These are phyloP conservation scores for Chlorella sp. DNA, from an alignment of 139 green algal genomes.

Conservation along the genomic window DNA sequence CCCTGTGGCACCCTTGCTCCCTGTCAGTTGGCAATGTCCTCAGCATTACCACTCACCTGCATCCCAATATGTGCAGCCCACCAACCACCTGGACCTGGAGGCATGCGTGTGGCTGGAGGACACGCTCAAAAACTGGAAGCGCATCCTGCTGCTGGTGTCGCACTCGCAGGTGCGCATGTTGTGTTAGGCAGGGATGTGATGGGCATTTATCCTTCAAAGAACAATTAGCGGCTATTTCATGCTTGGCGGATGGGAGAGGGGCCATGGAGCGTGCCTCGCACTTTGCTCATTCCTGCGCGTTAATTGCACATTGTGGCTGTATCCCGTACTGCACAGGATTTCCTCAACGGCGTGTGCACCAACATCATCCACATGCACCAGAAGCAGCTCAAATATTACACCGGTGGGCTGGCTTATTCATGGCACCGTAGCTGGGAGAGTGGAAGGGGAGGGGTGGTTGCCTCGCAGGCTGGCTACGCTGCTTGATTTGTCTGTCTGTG, in stretches of 20 bases:
- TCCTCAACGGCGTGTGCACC: constrained; percentile 98
- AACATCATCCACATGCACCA: constrained; percentile 96
- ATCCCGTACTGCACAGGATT: constrained; percentile 93
- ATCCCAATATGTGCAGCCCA: too few relatives aligned
- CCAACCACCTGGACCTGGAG: constrained; percentile 71
- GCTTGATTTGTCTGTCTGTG: neutral
- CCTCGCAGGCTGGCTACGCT: too few relatives aligned
- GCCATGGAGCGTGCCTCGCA: too few relatives aligned
- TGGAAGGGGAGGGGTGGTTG: too few relatives aligned
- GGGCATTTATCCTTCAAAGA: too few relatives aligned
- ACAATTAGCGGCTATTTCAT: too few relatives aligned
- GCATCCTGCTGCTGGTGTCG: constrained; percentile 91
- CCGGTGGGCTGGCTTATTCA: constrained; percentile 53
- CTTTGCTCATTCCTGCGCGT: too few relatives aligned
- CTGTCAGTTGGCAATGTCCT: too few relatives aligned
- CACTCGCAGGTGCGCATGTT: constrained; percentile 65
- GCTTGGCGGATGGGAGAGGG: too few relatives aligned
- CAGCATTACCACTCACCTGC: too few relatives aligned
- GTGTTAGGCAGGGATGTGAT: neutral
- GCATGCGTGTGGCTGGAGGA: constrained; percentile 98
- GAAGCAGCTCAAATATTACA: constrained; percentile 93
- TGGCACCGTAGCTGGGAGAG: neutral
- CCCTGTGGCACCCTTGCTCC: too few relatives aligned
- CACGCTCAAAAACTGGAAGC: constrained; percentile 91
- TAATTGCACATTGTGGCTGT: too few relatives aligned